Evolutionary conservation across 2,329 filamentous ascomycete species (phyloP).

Genomic region (Ascochyta viciae-villosae): DNA sequence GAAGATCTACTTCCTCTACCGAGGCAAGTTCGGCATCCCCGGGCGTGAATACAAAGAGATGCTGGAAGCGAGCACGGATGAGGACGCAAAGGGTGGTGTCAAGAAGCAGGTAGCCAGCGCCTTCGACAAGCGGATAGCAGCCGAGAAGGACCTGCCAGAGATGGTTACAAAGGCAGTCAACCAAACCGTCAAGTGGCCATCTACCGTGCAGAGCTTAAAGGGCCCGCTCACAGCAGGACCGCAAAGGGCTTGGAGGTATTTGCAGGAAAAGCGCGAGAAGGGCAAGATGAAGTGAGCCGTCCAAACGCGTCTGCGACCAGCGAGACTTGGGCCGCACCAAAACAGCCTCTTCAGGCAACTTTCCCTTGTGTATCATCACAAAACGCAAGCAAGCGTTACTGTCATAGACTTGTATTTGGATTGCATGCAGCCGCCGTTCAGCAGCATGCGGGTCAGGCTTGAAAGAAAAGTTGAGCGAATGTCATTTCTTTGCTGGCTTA

Average conservation of each 20-base stretch:
- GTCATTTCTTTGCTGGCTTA: slow-evolving; percentile 10
- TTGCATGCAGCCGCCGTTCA: slow-evolving; percentile 17
- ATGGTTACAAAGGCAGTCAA: slow-evolving; percentile 80
- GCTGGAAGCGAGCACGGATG: slow-evolving; percentile 77
- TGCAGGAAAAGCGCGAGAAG: slow-evolving; percentile 74
- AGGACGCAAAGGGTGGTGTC: slow-evolving; percentile 67
- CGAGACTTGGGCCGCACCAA: background rate
- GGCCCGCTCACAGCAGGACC: slow-evolving; percentile 80
- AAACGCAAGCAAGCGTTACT: slow-evolving; percentile 18
- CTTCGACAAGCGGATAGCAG: slow-evolving; percentile 87
- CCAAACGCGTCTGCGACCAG: background rate
- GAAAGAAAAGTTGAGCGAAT: slow-evolving; percentile 13
- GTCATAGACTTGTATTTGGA: slow-evolving; percentile 10
- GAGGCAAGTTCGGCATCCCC: slow-evolving; percentile 87
- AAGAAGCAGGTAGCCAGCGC: slow-evolving; percentile 77
- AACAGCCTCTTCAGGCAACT: slow-evolving; percentile 4
- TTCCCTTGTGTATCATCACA: slow-evolving; percentile 29
- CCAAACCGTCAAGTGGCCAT: slow-evolving; percentile 91
- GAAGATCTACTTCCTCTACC: slow-evolving; percentile 93
- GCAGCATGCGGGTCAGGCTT: slow-evolving; percentile 20
- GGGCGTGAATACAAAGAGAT: slow-evolving; percentile 83
- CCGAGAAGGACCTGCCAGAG: slow-evolving; percentile 71
- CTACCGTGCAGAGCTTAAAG: slow-evolving; percentile 86
- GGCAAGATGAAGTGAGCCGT: slow-evolving; percentile 40
- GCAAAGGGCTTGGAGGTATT: slow-evolving; percentile 73